These are phyloP conservation scores for Trametes cingulata DNA, from an alignment of 768 basidiomycete genomes.

Conservation along the genomic window DNA sequence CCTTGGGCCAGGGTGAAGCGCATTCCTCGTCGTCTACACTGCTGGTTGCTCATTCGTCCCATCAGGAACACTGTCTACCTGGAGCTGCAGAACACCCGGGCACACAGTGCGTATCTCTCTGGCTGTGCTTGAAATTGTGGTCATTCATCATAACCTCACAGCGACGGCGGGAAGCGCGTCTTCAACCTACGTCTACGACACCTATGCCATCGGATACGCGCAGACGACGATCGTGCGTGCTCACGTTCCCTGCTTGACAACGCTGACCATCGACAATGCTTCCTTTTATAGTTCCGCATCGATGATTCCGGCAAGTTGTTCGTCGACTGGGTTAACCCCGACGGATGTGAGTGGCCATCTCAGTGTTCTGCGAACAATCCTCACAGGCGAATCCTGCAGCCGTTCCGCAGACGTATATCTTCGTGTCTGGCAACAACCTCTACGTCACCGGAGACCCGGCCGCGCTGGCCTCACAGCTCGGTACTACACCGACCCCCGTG, in stretches of 20 bases:
- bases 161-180: constrained; percentile 16
- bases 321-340: constrained; percentile 25
- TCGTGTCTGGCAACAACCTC: constrained; percentile 2
- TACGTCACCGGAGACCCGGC: constrained; percentile 22
- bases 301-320: constrained; percentile 15
- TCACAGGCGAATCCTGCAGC: background rate
- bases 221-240: constrained; percentile 23
- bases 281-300: constrained; percentile 16
- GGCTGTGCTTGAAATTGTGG: background rate
- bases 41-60: background rate
- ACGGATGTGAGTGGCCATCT: constrained; percentile 19
- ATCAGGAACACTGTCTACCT: constrained; percentile 14
- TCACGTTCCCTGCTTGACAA: no score
- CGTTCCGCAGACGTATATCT: constrained; percentile 6
- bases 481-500: constrained; percentile 5
- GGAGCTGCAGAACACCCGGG: constrained; percentile 18
- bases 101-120: constrained; percentile 16
- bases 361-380: background rate
- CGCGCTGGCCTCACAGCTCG: constrained; percentile 13
- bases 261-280: background rate
- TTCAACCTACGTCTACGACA: constrained; percentile 21
- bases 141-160: background rate
- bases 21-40: no score
- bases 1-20: constrained; percentile 21
- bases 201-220: constrained; percentile 24